A percentile compares a stretch with the other conserved stretches of the same genome.
phyloP scores from a whole-genome alignment of 208 protist genomes.

The Phytomonas serpens region DNA sequence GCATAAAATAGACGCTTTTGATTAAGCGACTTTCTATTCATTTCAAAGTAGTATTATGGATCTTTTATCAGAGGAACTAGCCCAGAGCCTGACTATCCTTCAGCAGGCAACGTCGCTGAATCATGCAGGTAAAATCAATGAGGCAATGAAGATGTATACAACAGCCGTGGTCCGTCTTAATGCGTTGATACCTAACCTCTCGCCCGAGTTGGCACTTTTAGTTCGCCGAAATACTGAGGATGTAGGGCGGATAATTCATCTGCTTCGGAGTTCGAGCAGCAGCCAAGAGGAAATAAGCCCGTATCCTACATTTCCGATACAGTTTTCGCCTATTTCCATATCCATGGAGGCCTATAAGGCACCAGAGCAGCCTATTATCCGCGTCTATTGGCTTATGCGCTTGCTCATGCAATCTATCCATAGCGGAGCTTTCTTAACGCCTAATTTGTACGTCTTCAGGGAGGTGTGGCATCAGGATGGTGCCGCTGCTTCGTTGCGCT shows the following conservation, averaged over 20 bases:
- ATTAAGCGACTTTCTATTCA: slow-evolving; percentile 7
- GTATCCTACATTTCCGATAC: slow-evolving; percentile 54
- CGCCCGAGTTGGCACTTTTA: slow-evolving; percentile 35
- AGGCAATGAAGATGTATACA: slow-evolving; percentile 63
- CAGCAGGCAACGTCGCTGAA: slow-evolving; percentile 69
- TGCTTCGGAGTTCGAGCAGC: slow-evolving; percentile 36
- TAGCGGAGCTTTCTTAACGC: slow-evolving; percentile 65
- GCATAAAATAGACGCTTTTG: slow-evolving; percentile 1
- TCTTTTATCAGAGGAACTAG: slow-evolving; percentile 33
- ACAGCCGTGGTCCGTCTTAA: slow-evolving; percentile 44
- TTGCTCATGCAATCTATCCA: slow-evolving; percentile 61
- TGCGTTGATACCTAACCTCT: slow-evolving; percentile 30
- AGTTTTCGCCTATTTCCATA: slow-evolving; percentile 42
- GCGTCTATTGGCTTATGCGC: slow-evolving; percentile 79
- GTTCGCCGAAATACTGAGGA: slow-evolving; percentile 48
- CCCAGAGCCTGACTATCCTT: slow-evolving; percentile 55
- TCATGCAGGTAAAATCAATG: slow-evolving; percentile 36
- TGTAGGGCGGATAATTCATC: slow-evolving; percentile 46
- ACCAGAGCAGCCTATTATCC: slow-evolving; percentile 27
- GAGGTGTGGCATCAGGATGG: slow-evolving; percentile 76
- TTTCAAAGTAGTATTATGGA: slow-evolving; percentile 9
- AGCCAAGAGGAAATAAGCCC: slow-evolving; percentile 27
- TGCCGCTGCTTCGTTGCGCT: slow-evolving; percentile 27
- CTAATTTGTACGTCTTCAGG: slow-evolving; percentile 60
- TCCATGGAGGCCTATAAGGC: slow-evolving; percentile 61